These are phyloP conservation scores for Fraxinus albicans DNA, from an alignment of 305 asterid genomes.

Conservation along the genomic window DNA sequence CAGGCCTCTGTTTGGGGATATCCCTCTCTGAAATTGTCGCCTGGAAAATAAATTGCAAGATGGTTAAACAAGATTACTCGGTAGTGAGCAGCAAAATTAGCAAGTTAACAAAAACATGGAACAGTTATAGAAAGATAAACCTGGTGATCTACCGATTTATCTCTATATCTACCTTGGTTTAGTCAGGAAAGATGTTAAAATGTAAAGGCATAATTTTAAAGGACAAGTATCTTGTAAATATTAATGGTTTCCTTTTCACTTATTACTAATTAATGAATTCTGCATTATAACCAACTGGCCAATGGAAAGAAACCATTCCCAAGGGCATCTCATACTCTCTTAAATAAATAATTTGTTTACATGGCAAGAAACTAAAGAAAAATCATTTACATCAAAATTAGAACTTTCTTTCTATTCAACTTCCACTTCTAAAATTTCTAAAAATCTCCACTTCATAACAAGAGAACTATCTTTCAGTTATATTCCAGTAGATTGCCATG, in stretches of 20 bases:
- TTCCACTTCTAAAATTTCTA: not conserved
- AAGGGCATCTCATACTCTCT: not conserved
- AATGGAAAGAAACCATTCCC: not conserved
- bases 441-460: not conserved
- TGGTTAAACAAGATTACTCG: not conserved
- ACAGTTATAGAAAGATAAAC: not conserved
- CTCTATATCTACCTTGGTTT: not conserved
- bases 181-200: not conserved
- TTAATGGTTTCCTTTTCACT: not conserved
- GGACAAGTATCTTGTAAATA: not conserved
- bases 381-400: not conserved
- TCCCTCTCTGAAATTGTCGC: conserved; percentile 12
- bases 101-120: not conserved
- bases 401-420: not conserved
- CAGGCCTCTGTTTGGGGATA: conserved; percentile 33
- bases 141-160: not conserved
- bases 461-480: not conserved
- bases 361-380: not conserved
- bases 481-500: not conserved
- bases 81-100: not conserved
- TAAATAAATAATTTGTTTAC: not conserved
- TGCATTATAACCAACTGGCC: not conserved
- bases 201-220: not conserved
- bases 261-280: not conserved
- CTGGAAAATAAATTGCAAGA: not conserved